Conservation (phyloP, 805 yeast genomes). For the Kockiozyma suomiensis region DNA sequence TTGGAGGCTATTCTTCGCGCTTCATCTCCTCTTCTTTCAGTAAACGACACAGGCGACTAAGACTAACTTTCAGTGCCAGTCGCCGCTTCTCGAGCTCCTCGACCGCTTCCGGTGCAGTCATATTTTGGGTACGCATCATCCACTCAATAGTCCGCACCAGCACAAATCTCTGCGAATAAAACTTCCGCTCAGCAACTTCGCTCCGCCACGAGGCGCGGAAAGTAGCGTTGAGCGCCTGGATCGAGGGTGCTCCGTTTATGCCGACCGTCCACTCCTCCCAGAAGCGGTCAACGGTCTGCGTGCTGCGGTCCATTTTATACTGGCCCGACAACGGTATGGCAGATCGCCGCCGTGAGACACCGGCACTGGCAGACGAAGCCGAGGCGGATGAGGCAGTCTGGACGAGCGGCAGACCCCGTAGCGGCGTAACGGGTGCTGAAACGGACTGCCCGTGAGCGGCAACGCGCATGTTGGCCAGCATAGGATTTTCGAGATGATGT, state of each 20-base stretch:
- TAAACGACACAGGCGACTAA: conserved; percentile 29
- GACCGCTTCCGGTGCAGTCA: conserved; percentile 29
- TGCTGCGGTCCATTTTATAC: conserved; percentile 33
- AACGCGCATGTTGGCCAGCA: conserved; percentile 14
- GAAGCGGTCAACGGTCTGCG: conserved; percentile 35
- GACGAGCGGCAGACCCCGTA: conserved; percentile 7
- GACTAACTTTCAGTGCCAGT: conserved; percentile 25
- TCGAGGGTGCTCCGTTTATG: conserved; percentile 48
- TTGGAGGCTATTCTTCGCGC: conserved; percentile 18
- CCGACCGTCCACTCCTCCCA: conserved; percentile 49
- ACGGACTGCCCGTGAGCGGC: conserved; percentile 13
- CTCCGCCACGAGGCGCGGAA: conserved; percentile 50
- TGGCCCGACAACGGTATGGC: conserved; percentile 15
- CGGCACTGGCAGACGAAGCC: conserved; percentile 2
- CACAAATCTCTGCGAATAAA: conserved; percentile 32
- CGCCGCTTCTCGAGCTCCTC: conserved; percentile 32
- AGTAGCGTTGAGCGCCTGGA: conserved; percentile 46
- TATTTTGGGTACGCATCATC: conserved; percentile 25
- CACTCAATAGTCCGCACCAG: conserved; percentile 33
- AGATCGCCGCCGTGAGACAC: conserved; percentile 8
- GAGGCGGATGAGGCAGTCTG: conserved; percentile 5
- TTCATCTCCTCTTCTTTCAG: conserved; percentile 30
- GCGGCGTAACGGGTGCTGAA: conserved; percentile 19
- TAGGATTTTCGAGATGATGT: conserved; percentile 15
- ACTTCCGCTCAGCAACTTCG: conserved; percentile 36